Evolutionary conservation across 306 rosid species (phyloP), one percentile per base, ranked within the genome.

Genomic region (Cicer cuneatum): DNA sequence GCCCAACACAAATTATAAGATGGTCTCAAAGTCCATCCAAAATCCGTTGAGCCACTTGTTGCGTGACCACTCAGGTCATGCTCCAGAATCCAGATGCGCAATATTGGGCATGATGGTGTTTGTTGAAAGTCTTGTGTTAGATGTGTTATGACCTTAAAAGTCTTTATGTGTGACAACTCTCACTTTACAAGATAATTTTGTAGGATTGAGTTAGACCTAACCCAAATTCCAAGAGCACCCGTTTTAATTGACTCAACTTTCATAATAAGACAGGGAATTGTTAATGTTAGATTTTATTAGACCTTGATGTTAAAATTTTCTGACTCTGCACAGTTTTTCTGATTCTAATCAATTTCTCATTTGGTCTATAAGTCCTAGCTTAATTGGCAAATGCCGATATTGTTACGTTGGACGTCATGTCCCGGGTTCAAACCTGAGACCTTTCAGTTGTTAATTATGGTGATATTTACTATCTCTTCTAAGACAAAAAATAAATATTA

Each of bases 251-350:
- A 45, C 63, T 51, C 19, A 29, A 62, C 46, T 65, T 57, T 16
- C 41, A 21, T 56, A 72, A 10, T 59, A 58, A 69, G 8, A 38
- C 4, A 46, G 62, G 35, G 18, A 18, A 11, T 37, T 58, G 37
- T 59, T 43, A 53, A 65, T 80, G 54, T 39, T 43, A 42, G 57
- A 62, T 52, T 64, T 8, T 40, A 38, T 11, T 14, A n/a, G 54
- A 52, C 12, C 45, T 9, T 33, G 21, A 61, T 72, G 66, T 82
- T 70, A 33, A 41, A 2, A 29, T 46, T 21, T 51, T 69, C 14
- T 71, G n/a, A 58, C 71, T 71, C 54, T 83, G 65, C 54, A 71
- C 64, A 46, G 29, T 67, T 3, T 29, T 29, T 29, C 33, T 3
- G 33, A 29, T 29, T 29, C 3, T 29, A 29, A 29, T 29, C 33